These are phyloP conservation scores for Tagetes patula DNA, from an alignment of 129 eudicot genomes.

Conservation along the genomic window DNA sequence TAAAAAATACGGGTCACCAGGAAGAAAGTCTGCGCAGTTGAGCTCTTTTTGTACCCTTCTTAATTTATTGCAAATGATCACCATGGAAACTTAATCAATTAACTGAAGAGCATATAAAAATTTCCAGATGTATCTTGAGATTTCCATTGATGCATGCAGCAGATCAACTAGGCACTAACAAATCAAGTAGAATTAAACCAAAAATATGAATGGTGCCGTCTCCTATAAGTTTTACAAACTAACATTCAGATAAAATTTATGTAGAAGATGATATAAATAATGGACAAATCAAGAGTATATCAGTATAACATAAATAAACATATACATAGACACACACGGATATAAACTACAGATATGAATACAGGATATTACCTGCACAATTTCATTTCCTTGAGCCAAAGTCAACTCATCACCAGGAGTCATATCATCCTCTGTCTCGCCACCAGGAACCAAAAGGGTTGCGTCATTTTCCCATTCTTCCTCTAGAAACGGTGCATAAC, in stretches of 20 bases:
- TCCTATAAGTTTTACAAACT: not conserved
- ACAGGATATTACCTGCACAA: conserved; percentile 50
- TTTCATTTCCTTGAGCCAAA: conserved; percentile 46
- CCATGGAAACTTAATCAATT: not conserved
- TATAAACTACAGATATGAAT: not conserved
- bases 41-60: not conserved
- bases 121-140: not conserved
- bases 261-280: not conserved
- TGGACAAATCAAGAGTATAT: not conserved
- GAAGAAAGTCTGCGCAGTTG: not conserved
- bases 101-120: not conserved
- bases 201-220: not conserved
- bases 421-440: conserved; percentile 67
- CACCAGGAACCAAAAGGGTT: conserved; percentile 64
- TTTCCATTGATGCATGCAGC: conserved; percentile 3
- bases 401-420: conserved; percentile 56
- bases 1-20: not conserved
- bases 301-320: not conserved
- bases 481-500: conserved; percentile 91
- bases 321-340: not conserved
- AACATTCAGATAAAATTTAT: not conserved
- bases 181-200: not conserved
- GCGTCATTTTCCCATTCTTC: conserved; percentile 91
- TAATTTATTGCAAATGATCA: conserved; percentile 1
- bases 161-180: not conserved